Base-by-base conservation (phyloP, 108 stramenopile species). In the Schizochytrium sp. region DNA sequence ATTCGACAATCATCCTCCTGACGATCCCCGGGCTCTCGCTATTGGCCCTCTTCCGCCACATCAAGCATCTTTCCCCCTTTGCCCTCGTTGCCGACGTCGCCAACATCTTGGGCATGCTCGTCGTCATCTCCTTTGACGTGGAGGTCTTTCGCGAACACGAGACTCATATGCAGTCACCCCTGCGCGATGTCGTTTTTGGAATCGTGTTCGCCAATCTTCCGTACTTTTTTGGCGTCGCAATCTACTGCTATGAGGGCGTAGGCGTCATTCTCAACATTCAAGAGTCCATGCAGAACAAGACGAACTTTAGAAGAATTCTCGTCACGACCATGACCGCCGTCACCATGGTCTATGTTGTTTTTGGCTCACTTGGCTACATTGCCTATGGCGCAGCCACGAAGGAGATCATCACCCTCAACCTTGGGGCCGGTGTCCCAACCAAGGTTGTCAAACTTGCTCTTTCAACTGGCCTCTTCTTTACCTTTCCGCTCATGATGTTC, bases 281-380 rank as follows among this genome's bases (percentile, higher is more conserved):
- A 53, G 76, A 83, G 76, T 83, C 76, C n/a, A 83, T 83, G 76
- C 48, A 83, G 51, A 83, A 83, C 51, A 83, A 83, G 28, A n/a
- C 23, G 0, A 47, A 53, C 51, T 83, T 83, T 53, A 43, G 76
- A 14, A n/a, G 48, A 6, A 53, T 83, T 3, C 76, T 83, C 51
- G 51, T 53, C 48, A 12, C n/a, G 16, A 83, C 76, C 76, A 83
- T 83, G 76, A 45, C 51, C 48, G n/a, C 28, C 5, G 76, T 83
- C 51, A 83, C 76, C 25, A 53, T 4, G 51, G 76, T 83, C 48
- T 83, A 83, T 23, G 48, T 53, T 23, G 45, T 34, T 23, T 83
- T 83, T 83, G 76, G 76, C 6, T 47, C 51, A 21, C 76, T 83
- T 28, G 76, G 76, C n/a, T 83, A 83, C 51, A 53, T 83, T 47